A percentile compares a stretch with the other conserved stretches of the same genome.
phyloP scores from a whole-genome alignment of 2,329 filamentous ascomycete species.

The Paracoccidioides lutzii region DNA sequence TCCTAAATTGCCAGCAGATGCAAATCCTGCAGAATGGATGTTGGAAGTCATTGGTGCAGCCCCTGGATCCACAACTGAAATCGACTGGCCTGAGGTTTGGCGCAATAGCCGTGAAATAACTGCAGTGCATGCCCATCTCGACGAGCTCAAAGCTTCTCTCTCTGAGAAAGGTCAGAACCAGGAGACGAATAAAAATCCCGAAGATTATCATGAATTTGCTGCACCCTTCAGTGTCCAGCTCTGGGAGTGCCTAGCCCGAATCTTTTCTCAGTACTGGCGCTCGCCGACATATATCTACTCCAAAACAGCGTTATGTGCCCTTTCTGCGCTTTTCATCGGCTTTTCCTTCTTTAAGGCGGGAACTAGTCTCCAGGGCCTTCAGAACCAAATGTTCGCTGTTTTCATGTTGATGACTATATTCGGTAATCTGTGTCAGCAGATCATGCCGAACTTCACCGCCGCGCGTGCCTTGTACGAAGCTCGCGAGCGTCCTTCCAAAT shows the following conservation, averaged over 20 bases:
- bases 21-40: conserved; percentile 69
- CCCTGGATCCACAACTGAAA: conserved; percentile 49
- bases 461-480: conserved; percentile 47
- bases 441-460: conserved; percentile 46
- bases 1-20: conserved; percentile 43
- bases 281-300: conserved; percentile 81
- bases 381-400: conserved; percentile 83
- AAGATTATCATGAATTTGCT: conserved; percentile 53
- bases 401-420: conserved; percentile 79
- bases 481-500: conserved; percentile 50
- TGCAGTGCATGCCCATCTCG: conserved; percentile 32
- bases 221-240: conserved; percentile 59
- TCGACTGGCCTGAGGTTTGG: conserved; percentile 43
- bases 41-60: conserved; percentile 47
- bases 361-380: conserved; percentile 64
- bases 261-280: conserved; percentile 87
- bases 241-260: conserved; percentile 53
- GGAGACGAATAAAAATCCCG: conserved; percentile 29
- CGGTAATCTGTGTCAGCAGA: conserved; percentile 41
- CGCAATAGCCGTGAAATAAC: conserved; percentile 43
- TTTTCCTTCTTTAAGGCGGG: conserved; percentile 67
- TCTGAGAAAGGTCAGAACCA: conserved; percentile 21
- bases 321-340: conserved; percentile 62
- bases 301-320: conserved; percentile 56
- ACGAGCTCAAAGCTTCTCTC: conserved; percentile 38